phyloP scores from a whole-genome alignment of 192 early-diverging fungal genomes.

The Backusella macrospora region DNA sequence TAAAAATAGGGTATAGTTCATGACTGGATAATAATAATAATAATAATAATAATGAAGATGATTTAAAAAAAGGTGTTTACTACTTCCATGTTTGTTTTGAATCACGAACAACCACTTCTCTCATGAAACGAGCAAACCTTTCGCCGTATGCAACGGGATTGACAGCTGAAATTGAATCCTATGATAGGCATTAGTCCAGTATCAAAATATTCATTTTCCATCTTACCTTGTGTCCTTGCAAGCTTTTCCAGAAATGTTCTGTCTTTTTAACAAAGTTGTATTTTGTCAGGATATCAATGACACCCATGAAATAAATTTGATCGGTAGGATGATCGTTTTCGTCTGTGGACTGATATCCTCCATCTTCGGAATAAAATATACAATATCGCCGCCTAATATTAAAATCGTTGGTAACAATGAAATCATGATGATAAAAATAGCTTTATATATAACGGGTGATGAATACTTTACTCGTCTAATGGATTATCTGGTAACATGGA shows the following conservation, averaged over 20 bases:
- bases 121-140: constrained; percentile 89
- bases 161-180: constrained; percentile 79
- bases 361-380: constrained; percentile 90
- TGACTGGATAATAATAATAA: too few species aligned
- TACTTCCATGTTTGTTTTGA: neutral
- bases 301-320: constrained; percentile 89
- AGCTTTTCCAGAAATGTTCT: constrained; percentile 85
- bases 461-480: constrained; percentile 44
- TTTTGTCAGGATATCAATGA: constrained; percentile 96
- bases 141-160: constrained; percentile 83
- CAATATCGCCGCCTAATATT: constrained; percentile 67
- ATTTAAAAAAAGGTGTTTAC: neutral
- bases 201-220: too few species aligned
- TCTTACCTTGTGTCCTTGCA: constrained; percentile 68
- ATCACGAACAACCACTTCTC: neutral
- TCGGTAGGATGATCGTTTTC: constrained; percentile 58
- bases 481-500: constrained; percentile 60
- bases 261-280: constrained; percentile 86
- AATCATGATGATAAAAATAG: neutral
- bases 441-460: neutral
- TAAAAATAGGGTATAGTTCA: neutral
- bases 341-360: constrained; percentile 84
- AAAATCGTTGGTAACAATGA: neutral
- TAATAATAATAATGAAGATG: too few species aligned
- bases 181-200: too few species aligned